Conservation (phyloP, 768 basidiomycete species). For the Pleurotus eryngii region DNA sequence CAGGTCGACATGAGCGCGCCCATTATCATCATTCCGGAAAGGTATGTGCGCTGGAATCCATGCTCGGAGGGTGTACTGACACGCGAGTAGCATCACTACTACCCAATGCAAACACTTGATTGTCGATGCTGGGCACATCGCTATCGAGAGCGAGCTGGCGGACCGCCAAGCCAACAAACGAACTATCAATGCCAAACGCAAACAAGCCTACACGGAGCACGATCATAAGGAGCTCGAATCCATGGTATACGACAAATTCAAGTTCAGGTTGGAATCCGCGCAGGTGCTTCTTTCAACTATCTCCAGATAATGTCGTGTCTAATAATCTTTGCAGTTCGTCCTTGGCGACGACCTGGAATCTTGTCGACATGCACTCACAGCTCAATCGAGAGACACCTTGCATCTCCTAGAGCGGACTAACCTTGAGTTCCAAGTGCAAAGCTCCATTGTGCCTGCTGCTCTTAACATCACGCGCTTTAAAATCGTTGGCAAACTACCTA, state of each 20-base stretch:
- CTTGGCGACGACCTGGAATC: slow-evolving; percentile 80
- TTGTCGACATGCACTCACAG: slow-evolving; percentile 76
- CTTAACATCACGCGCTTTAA: slow-evolving; percentile 86
- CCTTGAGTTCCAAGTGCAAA: slow-evolving; percentile 85
- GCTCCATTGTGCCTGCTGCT: slow-evolving; percentile 85
- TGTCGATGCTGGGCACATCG: slow-evolving; percentile 94
- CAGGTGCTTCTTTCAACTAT: slow-evolving; percentile 55
- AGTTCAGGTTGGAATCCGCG: slow-evolving; percentile 78
- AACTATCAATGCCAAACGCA: slow-evolving; percentile 77
- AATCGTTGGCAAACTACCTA: slow-evolving; percentile 83
- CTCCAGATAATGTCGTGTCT: background rate
- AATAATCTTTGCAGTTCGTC: slow-evolving; percentile 64
- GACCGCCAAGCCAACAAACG: slow-evolving; percentile 71
- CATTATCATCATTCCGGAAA: slow-evolving; percentile 94
- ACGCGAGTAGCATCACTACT: slow-evolving; percentile 59
- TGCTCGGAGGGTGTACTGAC: slow-evolving; percentile 5
- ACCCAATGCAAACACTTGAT: slow-evolving; percentile 81
- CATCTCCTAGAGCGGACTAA: slow-evolving; percentile 92
- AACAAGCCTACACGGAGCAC: slow-evolving; percentile 79
- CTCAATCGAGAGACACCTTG: slow-evolving; percentile 52
- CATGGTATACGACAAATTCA: slow-evolving; percentile 93
- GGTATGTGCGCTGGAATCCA: slow-evolving; percentile 42
- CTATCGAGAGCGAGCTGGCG: slow-evolving; percentile 86
- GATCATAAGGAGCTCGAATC: slow-evolving; percentile 86
- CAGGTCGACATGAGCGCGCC: slow-evolving; percentile 96